Evolutionary conservation across 2,329 filamentous ascomycete species (phyloP).

Genomic region (Cercospora zeina): DNA sequence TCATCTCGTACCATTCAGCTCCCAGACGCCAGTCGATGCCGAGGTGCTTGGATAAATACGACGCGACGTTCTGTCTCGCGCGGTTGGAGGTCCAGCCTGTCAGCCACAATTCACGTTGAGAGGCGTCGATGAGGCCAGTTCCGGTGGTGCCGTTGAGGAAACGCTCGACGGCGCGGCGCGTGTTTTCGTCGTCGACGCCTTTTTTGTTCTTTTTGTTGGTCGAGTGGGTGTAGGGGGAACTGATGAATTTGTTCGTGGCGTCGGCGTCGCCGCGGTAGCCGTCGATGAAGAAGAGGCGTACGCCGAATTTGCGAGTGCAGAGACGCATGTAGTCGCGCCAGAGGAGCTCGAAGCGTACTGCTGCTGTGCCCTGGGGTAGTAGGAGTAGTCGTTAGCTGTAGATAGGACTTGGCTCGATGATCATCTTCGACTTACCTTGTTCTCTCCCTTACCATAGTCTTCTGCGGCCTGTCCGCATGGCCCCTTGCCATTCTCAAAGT

Average conservation of each 20-base stretch:
- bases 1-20: constrained; percentile 78
- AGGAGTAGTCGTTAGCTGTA: not conserved
- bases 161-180: constrained; percentile 50
- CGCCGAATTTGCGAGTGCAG: constrained; percentile 68
- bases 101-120: constrained; percentile 69
- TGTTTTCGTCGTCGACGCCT: constrained; percentile 48
- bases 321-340: constrained; percentile 83
- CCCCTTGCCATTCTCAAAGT: constrained; percentile 65
- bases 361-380: constrained; percentile 57
- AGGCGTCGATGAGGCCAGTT: constrained; percentile 74
- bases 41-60: constrained; percentile 71
- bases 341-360: constrained; percentile 70
- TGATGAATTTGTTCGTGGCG: constrained; percentile 41
- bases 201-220: constrained; percentile 45
- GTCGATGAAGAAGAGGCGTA: constrained; percentile 62
- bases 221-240: constrained; percentile 36
- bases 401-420: not conserved
- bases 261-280: constrained; percentile 59
- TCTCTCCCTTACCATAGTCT: constrained; percentile 70
- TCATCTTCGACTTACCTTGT: constrained; percentile 45
- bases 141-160: constrained; percentile 70
- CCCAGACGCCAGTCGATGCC: constrained; percentile 77
- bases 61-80: constrained; percentile 73
- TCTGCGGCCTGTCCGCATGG: constrained; percentile 44
- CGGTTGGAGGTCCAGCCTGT: constrained; percentile 80